Conservation (phyloP, 352 stramenopile species). For the Phytophthora foliorum region DNA sequence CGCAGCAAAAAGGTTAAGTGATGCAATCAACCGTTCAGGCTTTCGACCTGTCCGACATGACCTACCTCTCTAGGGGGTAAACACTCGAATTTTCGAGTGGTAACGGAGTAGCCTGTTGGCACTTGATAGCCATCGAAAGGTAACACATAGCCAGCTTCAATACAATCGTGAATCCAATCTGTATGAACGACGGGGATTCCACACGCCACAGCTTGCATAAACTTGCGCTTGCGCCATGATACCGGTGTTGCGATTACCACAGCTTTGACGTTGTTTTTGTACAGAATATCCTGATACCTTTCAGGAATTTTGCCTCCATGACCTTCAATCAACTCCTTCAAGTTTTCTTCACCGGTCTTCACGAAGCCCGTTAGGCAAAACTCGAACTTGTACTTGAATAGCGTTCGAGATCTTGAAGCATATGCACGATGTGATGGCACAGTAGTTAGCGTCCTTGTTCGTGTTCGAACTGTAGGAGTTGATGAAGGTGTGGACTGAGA, state of each 20-base stretch:
- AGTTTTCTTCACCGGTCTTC: slow-evolving; percentile 52
- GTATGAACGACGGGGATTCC: slow-evolving; percentile 86
- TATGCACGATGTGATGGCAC: slow-evolving; percentile 62
- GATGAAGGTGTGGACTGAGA: slow-evolving; percentile 45
- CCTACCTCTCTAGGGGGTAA: slow-evolving; percentile 43
- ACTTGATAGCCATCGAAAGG: slow-evolving; percentile 80
- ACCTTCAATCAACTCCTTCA: slow-evolving; percentile 72
- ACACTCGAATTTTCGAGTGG: slow-evolving; percentile 76
- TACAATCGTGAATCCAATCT: slow-evolving; percentile 81
- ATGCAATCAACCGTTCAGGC: not conserved
- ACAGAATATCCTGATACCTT: slow-evolving; percentile 57
- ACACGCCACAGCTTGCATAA: slow-evolving; percentile 81
- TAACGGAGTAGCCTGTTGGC: slow-evolving; percentile 71
- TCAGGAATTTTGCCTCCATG: slow-evolving; percentile 71
- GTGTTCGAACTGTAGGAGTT: slow-evolving; percentile 60
- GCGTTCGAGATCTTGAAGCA: slow-evolving; percentile 54
- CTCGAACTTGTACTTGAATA: slow-evolving; percentile 82
- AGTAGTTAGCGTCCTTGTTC: slow-evolving; percentile 55
- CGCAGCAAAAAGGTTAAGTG: slow-evolving; percentile 14
- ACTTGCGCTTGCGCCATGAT: slow-evolving; percentile 85
- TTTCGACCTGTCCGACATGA: not conserved
- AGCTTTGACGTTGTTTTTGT: slow-evolving; percentile 57
- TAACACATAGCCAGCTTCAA: slow-evolving; percentile 52
- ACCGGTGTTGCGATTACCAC: slow-evolving; percentile 81
- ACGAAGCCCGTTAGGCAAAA: slow-evolving; percentile 84